Base-by-base conservation (phyloP, 331 rosid species). In the Stylosanthes scabra region DNA sequence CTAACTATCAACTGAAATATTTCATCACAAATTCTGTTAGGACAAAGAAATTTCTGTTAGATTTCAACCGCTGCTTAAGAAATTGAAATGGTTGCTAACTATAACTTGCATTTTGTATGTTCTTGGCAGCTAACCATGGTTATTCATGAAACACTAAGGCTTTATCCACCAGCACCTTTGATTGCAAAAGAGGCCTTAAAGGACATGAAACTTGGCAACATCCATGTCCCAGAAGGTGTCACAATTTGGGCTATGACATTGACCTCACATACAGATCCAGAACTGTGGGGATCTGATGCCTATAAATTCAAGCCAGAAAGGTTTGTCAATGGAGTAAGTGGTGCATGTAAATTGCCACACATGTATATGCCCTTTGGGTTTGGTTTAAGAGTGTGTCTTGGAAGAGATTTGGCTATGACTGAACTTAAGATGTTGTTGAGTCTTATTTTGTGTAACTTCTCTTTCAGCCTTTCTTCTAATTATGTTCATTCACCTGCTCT, bases 311-410 rank as follows among this genome's bases (percentile, higher is more conserved):
- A 66, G 14, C 87, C 85, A 6, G 74, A 82, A 12, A 80, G 86
- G 64, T 82, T 85, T 79, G 79, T 74, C 1, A 76, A 82, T 65
- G 89, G 89, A 16, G 57, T 47, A n/a, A 0, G 20, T 8, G 83
- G 89, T 5, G 81, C 80, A 13, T 85, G 85, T 66, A 85, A 82
- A 71, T 44, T 64, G 49, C 85, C 87, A 59, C 66, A 82, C 44
- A 49, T 76, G 66, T 80, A 85, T 63, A 74, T 80, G 83, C 83
- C 89, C 1, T 85, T 85, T 41, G 89, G 68, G n/a, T 62, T 77
- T 15, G 87, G 89, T 2, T 85, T 85, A 20, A 29, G 83, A 44
- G 74, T 80, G 62, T 85, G 86, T 75, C 80, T 79, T 50, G 86
- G 88, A 64, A 82, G 71, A 63, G 27, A 85, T 39, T 75, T 85